Evolutionary conservation across 495 filamentous ascomycete species (phyloP).

Genomic region (Pyrenula massariospora): DNA sequence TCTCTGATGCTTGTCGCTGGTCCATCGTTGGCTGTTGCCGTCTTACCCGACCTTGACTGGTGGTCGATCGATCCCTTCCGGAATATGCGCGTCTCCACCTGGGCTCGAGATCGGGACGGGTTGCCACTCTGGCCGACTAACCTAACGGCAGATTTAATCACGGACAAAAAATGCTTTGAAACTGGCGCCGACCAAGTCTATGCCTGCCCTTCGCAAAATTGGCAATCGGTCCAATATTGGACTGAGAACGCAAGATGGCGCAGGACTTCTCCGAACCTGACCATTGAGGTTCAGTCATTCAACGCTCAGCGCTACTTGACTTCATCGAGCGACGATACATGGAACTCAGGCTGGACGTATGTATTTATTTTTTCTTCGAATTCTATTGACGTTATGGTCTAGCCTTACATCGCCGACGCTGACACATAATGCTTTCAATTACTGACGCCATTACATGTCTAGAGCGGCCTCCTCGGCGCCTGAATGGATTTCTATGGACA

Average conservation of each 20-base stretch:
- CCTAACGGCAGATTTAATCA: not conserved
- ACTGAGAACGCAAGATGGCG: not conserved
- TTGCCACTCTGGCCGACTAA: not conserved
- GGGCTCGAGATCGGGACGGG: not conserved
- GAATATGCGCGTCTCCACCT: not conserved
- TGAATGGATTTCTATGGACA: not conserved
- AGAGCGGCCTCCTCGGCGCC: not conserved
- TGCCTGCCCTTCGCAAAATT: not conserved
- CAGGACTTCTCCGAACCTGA: not conserved
- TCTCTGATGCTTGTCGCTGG: not conserved
- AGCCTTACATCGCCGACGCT: too few species aligned
- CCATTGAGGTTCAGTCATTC: not conserved
- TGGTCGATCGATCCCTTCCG: not conserved
- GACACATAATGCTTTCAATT: too few species aligned
- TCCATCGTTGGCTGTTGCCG: not conserved
- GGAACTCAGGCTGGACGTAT: not conserved
- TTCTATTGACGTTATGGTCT: not conserved
- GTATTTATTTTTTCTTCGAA: too few species aligned
- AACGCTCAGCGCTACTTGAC: not conserved
- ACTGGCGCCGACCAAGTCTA: not conserved
- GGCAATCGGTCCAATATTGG: not conserved
- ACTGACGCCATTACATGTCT: not conserved
- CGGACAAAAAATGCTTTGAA: not conserved
- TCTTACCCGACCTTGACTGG: not conserved
- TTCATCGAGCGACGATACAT: not conserved